Conservation (phyloP, 495 filamentous ascomycete genomes). For the Apiosordaria backusii region DNA sequence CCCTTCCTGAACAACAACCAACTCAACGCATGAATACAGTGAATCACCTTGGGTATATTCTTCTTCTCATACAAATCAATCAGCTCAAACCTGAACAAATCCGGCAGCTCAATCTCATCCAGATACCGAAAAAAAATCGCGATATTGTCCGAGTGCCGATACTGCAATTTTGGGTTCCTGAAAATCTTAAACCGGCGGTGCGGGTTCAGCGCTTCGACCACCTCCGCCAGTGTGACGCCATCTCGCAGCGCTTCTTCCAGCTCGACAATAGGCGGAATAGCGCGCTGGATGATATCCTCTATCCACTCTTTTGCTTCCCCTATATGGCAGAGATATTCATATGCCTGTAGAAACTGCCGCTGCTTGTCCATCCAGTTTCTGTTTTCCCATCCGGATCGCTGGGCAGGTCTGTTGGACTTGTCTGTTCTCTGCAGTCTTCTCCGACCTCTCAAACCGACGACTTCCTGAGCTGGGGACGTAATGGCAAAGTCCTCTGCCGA, state of each 20-base stretch:
- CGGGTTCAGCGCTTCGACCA: constrained; percentile 88
- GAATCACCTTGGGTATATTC: constrained; percentile 98
- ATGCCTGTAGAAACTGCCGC: constrained; percentile 92
- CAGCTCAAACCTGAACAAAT: constrained; percentile 97
- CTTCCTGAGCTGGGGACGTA: constrained; percentile 69
- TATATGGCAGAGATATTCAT: constrained; percentile 98
- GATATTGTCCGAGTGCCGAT: constrained; percentile 95
- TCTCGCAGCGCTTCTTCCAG: constrained; percentile 90
- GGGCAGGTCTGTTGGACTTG: constrained; percentile 45
- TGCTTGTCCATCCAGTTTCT: constrained; percentile 99
- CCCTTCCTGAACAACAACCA: constrained; percentile 95
- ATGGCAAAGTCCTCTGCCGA: constrained; percentile 74
- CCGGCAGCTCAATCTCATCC: constrained; percentile 88
- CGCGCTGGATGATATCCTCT: constrained; percentile 83
- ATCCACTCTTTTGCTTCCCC: constrained; percentile 99
- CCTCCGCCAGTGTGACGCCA: constrained; percentile 90
- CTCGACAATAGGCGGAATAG: constrained; percentile 92
- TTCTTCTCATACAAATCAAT: constrained; percentile 99
- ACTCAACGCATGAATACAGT: constrained; percentile 95
- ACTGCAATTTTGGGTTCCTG: constrained; percentile 76
- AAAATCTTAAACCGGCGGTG: constrained; percentile 76
- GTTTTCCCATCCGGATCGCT: constrained; percentile 68
- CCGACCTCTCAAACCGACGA: constrained; percentile 81
- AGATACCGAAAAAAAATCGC: constrained; percentile 90
- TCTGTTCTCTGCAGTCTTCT: constrained; percentile 74